phyloP scores from a whole-genome alignment of 495 filamentous ascomycete species.

The Trichoderma reesei region DNA sequence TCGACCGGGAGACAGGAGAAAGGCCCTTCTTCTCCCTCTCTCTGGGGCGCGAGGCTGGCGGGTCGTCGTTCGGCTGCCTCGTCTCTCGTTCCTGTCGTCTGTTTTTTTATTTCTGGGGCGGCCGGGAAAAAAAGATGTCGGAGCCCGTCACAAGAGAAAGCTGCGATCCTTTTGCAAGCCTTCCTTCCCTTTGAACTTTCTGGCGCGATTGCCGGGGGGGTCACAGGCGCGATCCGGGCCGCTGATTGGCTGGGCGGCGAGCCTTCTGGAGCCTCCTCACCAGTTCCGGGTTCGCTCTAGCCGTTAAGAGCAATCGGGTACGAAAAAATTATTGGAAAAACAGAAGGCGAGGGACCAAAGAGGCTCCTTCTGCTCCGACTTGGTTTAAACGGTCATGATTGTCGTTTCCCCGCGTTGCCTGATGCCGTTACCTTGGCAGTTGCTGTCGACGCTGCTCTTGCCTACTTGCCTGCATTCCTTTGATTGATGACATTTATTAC shows the following conservation, averaged over 20 bases:
- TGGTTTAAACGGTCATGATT: background rate
- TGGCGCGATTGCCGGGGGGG: conserved; percentile 8
- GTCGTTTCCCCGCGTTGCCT: conserved; percentile 3
- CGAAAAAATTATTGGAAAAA: background rate
- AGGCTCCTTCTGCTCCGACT: background rate
- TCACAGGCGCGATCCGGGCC: conserved; percentile 5
- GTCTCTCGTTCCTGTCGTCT: background rate
- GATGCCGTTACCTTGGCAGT: background rate
- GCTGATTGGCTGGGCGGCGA: background rate
- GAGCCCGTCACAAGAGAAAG: background rate
- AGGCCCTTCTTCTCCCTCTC: background rate
- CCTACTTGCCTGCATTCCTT: background rate
- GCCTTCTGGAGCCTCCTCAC: conserved; percentile 4
- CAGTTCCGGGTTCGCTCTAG: conserved; percentile 2
- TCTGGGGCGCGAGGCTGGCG: too few relatives aligned
- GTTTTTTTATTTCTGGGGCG: background rate
- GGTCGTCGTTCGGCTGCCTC: background rate
- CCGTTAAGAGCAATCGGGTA: background rate
- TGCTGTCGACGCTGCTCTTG: too few relatives aligned
- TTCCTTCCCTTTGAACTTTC: background rate
- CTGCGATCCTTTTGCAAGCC: background rate
- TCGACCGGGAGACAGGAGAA: background rate
- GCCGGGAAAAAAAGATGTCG: too few relatives aligned
- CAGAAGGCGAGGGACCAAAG: background rate
- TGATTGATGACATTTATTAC: too few relatives aligned